Conservation (phyloP, 805 yeast genomes). For the Candida arabinofermentans region DNA sequence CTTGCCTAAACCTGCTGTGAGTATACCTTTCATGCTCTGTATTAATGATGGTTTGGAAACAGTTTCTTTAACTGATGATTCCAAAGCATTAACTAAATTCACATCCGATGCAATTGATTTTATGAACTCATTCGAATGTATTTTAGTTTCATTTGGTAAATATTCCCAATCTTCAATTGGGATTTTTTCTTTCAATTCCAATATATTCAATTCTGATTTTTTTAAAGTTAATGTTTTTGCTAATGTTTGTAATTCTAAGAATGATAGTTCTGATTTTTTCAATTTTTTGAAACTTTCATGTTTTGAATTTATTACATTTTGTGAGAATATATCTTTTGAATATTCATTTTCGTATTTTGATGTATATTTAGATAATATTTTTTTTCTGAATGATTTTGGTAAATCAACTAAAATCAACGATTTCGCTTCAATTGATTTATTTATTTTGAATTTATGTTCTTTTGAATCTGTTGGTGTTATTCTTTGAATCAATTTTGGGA, state of each 20-base stretch:
- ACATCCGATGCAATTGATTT: conserved; percentile 40
- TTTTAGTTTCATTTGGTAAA: conserved; percentile 21
- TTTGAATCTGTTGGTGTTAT: conserved; percentile 19
- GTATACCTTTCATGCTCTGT: conserved; percentile 78
- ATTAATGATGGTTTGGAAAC: conserved; percentile 66
- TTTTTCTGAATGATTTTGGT: conserved; percentile 46
- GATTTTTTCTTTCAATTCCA: conserved; percentile 21
- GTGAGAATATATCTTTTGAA: conserved; percentile 29
- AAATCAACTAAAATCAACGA: conserved; percentile 44
- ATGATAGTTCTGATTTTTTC: conserved; percentile 10
- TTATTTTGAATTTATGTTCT: conserved; percentile 22
- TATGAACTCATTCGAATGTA: conserved; percentile 33
- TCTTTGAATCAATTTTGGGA: conserved; percentile 28
- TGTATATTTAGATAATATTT: conserved; percentile 30
- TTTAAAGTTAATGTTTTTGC: conserved; percentile 4
- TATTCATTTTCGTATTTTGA: conserved; percentile 21
- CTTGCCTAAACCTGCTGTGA: conserved; percentile 80
- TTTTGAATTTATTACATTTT: conserved; percentile 16
- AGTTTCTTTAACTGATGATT: conserved; percentile 44
- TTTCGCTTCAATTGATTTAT: conserved; percentile 31
- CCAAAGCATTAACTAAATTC: conserved; percentile 31
- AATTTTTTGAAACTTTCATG: not conserved
- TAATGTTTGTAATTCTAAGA: conserved; percentile 23
- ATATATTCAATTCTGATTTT: not conserved
- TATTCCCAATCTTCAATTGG: conserved; percentile 33